Conservation (phyloP, 2,329 filamentous ascomycete species). For the Colletotrichum costaricense region DNA sequence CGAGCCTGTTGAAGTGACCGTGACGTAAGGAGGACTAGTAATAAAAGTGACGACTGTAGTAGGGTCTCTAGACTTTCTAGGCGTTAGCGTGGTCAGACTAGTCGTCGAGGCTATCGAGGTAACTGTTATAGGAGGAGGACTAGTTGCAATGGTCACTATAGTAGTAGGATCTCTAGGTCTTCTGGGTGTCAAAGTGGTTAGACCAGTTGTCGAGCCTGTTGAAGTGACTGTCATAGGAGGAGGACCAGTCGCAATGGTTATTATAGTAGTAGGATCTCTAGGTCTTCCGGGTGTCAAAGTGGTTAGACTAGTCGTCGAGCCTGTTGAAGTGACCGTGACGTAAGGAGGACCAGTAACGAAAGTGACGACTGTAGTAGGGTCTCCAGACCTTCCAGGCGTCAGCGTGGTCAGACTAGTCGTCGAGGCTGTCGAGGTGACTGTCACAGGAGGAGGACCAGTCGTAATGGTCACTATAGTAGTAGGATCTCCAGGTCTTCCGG, state of each 20-base stretch:
- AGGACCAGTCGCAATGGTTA: no score
- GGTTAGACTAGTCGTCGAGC: fast-evolving
- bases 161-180: neutral
- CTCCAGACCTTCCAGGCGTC: no score
- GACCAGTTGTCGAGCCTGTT: no score
- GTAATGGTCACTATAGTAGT: neutral
- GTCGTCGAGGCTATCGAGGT: no score
- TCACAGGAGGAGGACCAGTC: neutral
- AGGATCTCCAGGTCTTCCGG: no score
- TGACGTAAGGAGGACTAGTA: neutral
- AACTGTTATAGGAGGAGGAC: no score
- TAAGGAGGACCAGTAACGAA: neutral
- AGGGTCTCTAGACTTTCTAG: neutral
- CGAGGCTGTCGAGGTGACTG: neutral
- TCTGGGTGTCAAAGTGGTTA: no score
- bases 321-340: no score
- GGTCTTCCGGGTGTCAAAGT: no score
- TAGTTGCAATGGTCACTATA: no score
- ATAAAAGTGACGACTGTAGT: neutral
- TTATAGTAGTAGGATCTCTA: neutral
- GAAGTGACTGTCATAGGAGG: no score
- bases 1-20: neutral
- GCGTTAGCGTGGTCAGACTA: no score
- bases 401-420: neutral
- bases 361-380: neutral